These are phyloP conservation scores for Citrus sp. DNA, from an alignment of 345 rosid genomes.

Conservation along the genomic window DNA sequence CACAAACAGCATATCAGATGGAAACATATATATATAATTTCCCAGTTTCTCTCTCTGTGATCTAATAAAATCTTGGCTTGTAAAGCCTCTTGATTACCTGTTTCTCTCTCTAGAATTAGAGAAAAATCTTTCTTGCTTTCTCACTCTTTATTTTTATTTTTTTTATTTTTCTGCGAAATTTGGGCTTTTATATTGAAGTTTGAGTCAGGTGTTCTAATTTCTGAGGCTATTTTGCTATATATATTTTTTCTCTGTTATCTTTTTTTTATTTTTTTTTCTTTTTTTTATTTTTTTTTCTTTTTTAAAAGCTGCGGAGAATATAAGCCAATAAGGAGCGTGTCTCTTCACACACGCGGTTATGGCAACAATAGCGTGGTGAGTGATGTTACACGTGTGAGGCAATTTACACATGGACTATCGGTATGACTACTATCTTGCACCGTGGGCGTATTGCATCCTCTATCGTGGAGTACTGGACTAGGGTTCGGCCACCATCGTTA, in stretches of 20 bases:
- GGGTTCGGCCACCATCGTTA: too few species aligned
- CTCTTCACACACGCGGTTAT: conserved; percentile 1
- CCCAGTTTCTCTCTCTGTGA: conserved; percentile 16
- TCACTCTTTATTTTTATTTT: not conserved
- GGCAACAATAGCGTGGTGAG: not conserved
- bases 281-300: not conserved
- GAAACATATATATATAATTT: conserved; percentile 2
- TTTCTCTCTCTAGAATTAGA: conserved; percentile 24
- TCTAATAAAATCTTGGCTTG: conserved; percentile 16
- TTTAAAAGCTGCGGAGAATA: conserved; percentile 20
- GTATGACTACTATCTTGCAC: not conserved
- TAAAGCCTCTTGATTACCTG: conserved; percentile 11
- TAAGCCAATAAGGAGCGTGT: conserved; percentile 18
- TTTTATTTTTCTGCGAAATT: not conserved
- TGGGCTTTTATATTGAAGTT: not conserved
- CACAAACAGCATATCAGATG: conserved; percentile 24
- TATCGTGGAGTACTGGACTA: not conserved
- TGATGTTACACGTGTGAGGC: conserved; percentile 5
- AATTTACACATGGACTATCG: not conserved
- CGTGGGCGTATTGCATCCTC: not conserved
- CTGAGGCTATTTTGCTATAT: not conserved
- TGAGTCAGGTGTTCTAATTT: not conserved
- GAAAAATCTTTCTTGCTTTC: conserved; percentile 5
- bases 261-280: not conserved
- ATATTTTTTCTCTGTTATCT: too few species aligned